phyloP scores from a whole-genome alignment of 306 rosid species.

The Mimosa pudica region DNA sequence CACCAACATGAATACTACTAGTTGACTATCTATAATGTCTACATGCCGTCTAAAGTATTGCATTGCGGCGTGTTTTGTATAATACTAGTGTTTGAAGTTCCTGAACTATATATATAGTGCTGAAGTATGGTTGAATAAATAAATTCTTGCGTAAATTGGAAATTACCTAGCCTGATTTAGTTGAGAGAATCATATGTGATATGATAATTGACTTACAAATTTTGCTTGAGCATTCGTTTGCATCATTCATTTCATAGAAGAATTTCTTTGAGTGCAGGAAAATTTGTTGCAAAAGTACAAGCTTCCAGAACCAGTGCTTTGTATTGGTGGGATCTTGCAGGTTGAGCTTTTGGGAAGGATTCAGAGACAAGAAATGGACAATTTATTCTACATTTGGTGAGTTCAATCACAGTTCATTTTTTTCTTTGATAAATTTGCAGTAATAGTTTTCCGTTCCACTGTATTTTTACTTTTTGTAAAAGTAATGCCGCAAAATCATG shows the following conservation, averaged over 20 bases:
- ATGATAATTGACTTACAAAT: constrained; percentile 13
- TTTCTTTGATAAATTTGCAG: constrained; percentile 11
- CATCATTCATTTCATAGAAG: constrained; percentile 25
- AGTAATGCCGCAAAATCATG: constrained; percentile 5
- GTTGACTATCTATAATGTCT: background rate
- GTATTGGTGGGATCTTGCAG: constrained; percentile 90
- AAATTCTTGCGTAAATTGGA: constrained; percentile 3
- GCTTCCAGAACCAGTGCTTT: constrained; percentile 93
- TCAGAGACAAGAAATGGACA: constrained; percentile 87
- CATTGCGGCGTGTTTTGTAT: background rate
- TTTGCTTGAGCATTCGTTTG: constrained; percentile 16
- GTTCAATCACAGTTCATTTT: constrained; percentile 30
- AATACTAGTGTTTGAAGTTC: background rate
- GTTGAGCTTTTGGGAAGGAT: constrained; percentile 89
- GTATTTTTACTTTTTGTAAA: constrained; percentile 1
- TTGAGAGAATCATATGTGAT: constrained; percentile 5
- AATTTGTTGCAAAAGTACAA: constrained; percentile 63
- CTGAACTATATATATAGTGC: background rate
- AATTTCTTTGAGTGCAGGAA: constrained; percentile 53
- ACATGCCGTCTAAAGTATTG: background rate
- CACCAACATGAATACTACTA: background rate
- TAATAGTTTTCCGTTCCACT: constrained; percentile 22
- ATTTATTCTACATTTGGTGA: constrained; percentile 81
- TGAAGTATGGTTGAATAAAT: constrained; percentile 1
- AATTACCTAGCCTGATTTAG: constrained; percentile 14